Percentiles rank a stretch among this genome's conserved stretches.
Evolutionary conservation across 1,284 basidiomycete species (phyloP).

Genomic region (Cutaneotrichosporon sp.): DNA sequence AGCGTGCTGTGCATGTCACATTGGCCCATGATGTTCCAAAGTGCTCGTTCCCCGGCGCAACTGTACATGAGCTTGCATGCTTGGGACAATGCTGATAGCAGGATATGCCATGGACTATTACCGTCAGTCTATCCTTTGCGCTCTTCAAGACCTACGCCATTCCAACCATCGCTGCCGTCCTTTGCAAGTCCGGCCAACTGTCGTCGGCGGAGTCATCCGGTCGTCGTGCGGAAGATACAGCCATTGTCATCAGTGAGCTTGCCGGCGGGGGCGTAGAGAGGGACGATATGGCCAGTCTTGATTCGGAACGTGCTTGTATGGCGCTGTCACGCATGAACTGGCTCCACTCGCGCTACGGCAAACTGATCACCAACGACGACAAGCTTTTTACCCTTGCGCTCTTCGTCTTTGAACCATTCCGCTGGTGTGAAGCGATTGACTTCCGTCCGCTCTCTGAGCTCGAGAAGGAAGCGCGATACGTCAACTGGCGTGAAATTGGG

Average conservation of each 20-base stretch:
- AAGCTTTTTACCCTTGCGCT: constrained; percentile 14
- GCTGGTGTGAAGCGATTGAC: constrained; percentile 5
- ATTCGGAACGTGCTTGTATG: constrained; percentile 9
- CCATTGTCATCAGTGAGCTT: constrained; percentile 16
- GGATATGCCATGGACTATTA: constrained; percentile 12
- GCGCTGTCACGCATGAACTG: constrained; percentile 19
- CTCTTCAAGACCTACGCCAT: constrained; percentile 19
- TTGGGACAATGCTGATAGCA: not conserved
- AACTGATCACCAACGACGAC: constrained; percentile 13
- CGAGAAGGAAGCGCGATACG: constrained; percentile 15
- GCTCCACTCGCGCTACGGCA: constrained; percentile 14
- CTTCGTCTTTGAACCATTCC: constrained; percentile 14
- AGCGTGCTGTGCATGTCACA: no score
- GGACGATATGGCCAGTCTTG: constrained; percentile 3
- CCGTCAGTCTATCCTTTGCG: constrained; percentile 10
- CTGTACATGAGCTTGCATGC: no score
- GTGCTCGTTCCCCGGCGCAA: no score
- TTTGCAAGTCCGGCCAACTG: constrained; percentile 13
- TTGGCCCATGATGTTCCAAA: no score
- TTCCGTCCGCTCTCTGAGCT: constrained; percentile 9
- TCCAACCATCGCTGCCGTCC: constrained; percentile 10
- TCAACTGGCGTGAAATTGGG: constrained; percentile 19
- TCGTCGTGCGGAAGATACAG: constrained; percentile 17
- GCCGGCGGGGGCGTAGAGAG: not conserved
- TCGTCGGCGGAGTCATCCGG: not conserved